Conservation (phyloP, 345 rosid genomes). For the Eucalyptus leucophloia region DNA sequence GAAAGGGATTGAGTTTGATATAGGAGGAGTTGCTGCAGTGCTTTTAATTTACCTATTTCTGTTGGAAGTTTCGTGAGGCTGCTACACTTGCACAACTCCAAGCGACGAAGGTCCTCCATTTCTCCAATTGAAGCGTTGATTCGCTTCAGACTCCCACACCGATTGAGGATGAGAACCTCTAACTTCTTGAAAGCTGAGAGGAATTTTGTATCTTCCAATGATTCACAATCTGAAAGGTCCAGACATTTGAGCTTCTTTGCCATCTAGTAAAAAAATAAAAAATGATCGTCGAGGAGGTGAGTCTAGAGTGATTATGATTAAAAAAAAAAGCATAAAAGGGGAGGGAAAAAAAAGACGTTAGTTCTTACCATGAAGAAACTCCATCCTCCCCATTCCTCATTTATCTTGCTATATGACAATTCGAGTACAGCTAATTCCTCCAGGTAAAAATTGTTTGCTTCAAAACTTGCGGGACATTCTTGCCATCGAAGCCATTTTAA, state of each 20-base stretch:
- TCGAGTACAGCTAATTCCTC: too few relatives aligned
- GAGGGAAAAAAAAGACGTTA: not conserved
- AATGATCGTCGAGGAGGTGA: not conserved
- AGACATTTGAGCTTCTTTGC: not conserved
- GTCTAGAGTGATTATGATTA: fast-evolving
- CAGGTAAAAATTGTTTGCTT: fast-evolving
- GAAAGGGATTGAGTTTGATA: fast-evolving
- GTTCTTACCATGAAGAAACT: not conserved
- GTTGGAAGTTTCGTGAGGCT: fast-evolving
- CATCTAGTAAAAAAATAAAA: not conserved
- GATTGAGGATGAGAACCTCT: fast-evolving
- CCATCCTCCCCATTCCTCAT: too few relatives aligned
- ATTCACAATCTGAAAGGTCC: fast-evolving
- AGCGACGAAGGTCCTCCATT: not conserved
- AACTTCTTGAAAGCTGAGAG: not conserved
- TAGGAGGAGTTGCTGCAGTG: too few relatives aligned
- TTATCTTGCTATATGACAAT: too few relatives aligned
- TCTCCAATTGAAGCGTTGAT: not conserved
- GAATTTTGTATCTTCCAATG: not conserved
- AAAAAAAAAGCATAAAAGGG: not conserved
- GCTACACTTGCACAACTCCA: too few relatives aligned
- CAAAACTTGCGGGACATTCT: fast-evolving
- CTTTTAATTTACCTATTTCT: too few relatives aligned
- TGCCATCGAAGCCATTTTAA: too few relatives aligned
- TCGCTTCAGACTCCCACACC: fast-evolving